Base-by-base conservation (phyloP, 2,329 filamentous ascomycete species). In the Aspergillus sergii region DNA sequence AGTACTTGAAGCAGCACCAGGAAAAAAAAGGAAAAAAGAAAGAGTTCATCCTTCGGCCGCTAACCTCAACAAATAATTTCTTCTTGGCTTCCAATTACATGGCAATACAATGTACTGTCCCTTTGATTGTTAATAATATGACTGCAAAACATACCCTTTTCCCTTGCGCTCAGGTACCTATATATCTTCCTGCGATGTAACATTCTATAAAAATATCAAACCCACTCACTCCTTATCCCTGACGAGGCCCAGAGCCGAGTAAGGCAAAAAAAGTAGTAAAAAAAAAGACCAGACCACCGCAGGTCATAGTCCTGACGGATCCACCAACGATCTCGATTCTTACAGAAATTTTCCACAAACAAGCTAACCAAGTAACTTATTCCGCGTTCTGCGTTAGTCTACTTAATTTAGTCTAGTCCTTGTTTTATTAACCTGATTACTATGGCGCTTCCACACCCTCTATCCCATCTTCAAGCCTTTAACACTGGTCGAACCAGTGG, bases 311-410 rank as follows among this genome's bases (percentile, higher is more conserved):
- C 23, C 48, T 51, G 16, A 32, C 16, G 48, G 26, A 51, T 51
- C 48, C 48, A 51, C 48, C 48, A 32, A 51, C 28, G 48, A 51
- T 51, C 48, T 51, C 28, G 48, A 51, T 32, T 51, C 16, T n/a
- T 19, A 32, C 23, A 32, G 16, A 32, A 51, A 51, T 32, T 51
- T 51, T 30, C 48, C 48, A 51, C 28, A 51, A 28, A 51, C 28
- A 51, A 51, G 48, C 48, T 51, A 51, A 51, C 26, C 48, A 51
- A 51, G 28, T 32, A 51, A 51, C 48, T n/a, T 32, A 51, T 34
- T 32, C 48, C 28, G 48, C 10, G 19, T n/a, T n/a, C 19, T 10
- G 30, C 48, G 16, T 51, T 51, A 51, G 48, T 34, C 19, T 11
- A 32, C 48, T 51, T 51, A 11, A 5, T 2, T 51, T 51, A 26